Evolutionary conservation across 306 rosid species (phyloP), one percentile per base, ranked within the genome.

Genomic region (Prosopis cineraria): DNA sequence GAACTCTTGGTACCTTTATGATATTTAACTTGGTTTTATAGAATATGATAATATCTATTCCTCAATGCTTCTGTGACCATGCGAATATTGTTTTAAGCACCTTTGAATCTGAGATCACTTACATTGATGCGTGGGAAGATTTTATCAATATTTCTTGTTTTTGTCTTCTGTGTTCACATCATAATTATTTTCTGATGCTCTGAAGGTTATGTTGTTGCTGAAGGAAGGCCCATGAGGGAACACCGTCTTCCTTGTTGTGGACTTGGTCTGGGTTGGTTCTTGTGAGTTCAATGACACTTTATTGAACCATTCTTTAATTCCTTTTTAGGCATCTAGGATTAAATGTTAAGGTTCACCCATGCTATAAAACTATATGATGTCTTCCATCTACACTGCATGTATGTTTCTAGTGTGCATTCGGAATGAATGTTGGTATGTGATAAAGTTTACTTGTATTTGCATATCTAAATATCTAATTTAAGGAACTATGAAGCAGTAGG

Each of bases 191-290:
- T 64, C 30, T 60, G 3, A 45, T 59, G 27, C 68, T 58, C 78
- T 81, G 70, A 84, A 93, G 98, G 91, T 75, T 90, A 88, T 83
- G 90, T 79, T 13, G 80, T 87, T 75, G 79, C 84, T 73, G 92
- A 90, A 71, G 92, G 88, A 76, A 83, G 82, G 48, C 89, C 93
- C 7, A 11, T 84, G 1, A 82, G 81, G 62, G 92, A 88, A 72
- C 87, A 27, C 10, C 90, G 88, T 60, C 96, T 90, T 77, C 86
- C 90, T 45, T 93, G 91, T 68, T 93, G 97, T 79, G 97, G 97
- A 65, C 55, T 90, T 68, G 96, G 98, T 40, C 44, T 84, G 13
- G 97, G 96, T 70, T 93, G 98, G 97, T 39, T 90, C 70, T 83
- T 93, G 96, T 93, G 75, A 90, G 98, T 89, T 81, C 14, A 14